These are phyloP conservation scores for Euphorbia celastroides DNA, from an alignment of 441 rosid genomes.

Conservation along the genomic window DNA sequence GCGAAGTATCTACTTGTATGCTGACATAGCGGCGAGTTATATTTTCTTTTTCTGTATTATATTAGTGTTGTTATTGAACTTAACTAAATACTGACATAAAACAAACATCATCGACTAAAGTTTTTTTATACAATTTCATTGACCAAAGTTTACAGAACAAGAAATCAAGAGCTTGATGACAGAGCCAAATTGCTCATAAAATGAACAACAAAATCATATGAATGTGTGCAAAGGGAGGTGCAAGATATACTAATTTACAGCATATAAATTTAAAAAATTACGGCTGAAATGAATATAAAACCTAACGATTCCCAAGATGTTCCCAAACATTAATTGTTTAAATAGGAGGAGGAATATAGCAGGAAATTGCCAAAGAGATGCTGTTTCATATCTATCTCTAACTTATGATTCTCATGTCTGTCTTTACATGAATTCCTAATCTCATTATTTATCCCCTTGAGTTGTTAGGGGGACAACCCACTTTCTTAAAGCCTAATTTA, in stretches of 20 bases:
- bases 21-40: neutral
- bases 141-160: too few relatives aligned
- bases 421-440: neutral
- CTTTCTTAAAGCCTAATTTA: neutral
- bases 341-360: neutral
- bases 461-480: neutral
- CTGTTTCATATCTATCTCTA: neutral
- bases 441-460: neutral
- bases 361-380: constrained; percentile 2
- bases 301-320: neutral
- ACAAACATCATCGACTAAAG: neutral
- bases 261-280: neutral
- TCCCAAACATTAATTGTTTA: neutral
- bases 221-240: neutral
- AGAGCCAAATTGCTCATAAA: neutral
- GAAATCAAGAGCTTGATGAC: neutral
- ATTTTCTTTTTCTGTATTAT: too few relatives aligned
- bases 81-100: too few relatives aligned
- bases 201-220: neutral
- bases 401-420: neutral
- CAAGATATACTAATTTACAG: neutral
- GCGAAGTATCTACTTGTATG: neutral
- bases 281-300: neutral
- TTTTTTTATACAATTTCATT: too few relatives aligned
- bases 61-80: too few relatives aligned